phyloP scores from a whole-genome alignment of 306 rosid species.

The Fragaria ananassa region DNA sequence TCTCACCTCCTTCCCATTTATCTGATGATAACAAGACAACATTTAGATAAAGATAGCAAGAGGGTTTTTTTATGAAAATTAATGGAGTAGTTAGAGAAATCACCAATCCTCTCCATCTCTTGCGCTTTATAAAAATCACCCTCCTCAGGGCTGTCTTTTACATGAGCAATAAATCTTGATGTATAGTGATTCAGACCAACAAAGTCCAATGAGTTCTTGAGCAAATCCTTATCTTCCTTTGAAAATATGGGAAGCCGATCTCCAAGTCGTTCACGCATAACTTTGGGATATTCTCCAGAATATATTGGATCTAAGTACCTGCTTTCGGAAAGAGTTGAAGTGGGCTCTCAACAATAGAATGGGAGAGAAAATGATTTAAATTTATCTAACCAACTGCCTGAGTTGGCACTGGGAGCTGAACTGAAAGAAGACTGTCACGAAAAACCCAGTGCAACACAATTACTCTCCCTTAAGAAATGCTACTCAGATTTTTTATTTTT shows the following conservation, averaged over 20 bases:
- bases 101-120: constrained; percentile 65
- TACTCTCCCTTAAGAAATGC: not conserved
- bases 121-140: constrained; percentile 48
- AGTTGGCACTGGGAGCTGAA: not conserved
- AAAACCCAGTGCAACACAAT: not conserved
- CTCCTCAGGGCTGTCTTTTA: constrained; percentile 30
- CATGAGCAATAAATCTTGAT: constrained; percentile 76
- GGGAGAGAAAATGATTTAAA: not conserved
- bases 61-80: not conserved
- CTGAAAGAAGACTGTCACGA: not conserved
- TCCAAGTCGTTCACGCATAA: constrained; percentile 72
- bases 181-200: constrained; percentile 87
- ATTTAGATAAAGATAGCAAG: constrained; percentile 21
- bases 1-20: constrained; percentile 82
- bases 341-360: constrained; percentile 4
- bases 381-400: constrained; percentile 7
- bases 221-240: constrained; percentile 63
- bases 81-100: not conserved
- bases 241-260: constrained; percentile 81
- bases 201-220: constrained; percentile 64
- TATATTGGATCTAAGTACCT: constrained; percentile 80
- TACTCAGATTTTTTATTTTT: not conserved
- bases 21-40: constrained; percentile 39
- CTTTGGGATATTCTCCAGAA: constrained; percentile 77
- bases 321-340: constrained; percentile 12